A percentile compares a stretch with the other conserved stretches of the same genome.
phyloP scores from a whole-genome alignment of 768 basidiomycete species.

The Lactarius hatsudake region DNA sequence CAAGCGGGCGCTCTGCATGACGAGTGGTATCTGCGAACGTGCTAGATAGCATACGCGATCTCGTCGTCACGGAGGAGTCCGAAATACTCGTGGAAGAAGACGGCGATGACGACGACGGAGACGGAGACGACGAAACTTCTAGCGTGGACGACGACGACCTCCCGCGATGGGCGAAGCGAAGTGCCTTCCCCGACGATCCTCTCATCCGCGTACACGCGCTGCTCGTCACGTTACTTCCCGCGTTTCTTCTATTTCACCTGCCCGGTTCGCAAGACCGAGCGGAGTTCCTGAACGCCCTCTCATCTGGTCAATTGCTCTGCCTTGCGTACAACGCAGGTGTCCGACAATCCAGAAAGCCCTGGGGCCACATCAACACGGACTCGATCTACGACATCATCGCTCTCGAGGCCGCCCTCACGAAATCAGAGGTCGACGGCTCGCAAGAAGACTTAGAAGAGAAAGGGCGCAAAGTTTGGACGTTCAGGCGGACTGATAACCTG shows the following conservation, averaged over 20 bases:
- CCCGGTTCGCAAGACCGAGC: slow-evolving; percentile 33
- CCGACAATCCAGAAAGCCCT: slow-evolving; percentile 75
- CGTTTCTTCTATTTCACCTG: slow-evolving; percentile 42
- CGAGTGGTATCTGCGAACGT: slow-evolving; percentile 62
- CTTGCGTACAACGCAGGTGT: slow-evolving; percentile 78
- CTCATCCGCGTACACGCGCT: slow-evolving; percentile 67
- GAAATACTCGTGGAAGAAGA: slow-evolving; percentile 49
- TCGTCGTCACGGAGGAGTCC: slow-evolving; percentile 54
- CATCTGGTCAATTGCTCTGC: slow-evolving; percentile 81
- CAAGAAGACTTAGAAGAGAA: slow-evolving; percentile 41
- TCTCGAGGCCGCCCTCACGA: slow-evolving; percentile 52
- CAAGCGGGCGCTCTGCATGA: slow-evolving; percentile 33
- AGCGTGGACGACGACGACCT: slow-evolving; percentile 68
- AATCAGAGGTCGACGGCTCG: slow-evolving; percentile 34
- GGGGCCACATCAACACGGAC: slow-evolving; percentile 80
- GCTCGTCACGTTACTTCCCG: slow-evolving; percentile 57
- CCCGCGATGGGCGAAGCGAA: slow-evolving; percentile 73
- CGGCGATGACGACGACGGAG: slow-evolving; percentile 22
- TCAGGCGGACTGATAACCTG: slow-evolving; percentile 82
- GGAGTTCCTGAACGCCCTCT: slow-evolving; percentile 52
- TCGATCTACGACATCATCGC: slow-evolving; percentile 77
- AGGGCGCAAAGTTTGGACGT: slow-evolving; percentile 71
- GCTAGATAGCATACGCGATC: slow-evolving; percentile 49
- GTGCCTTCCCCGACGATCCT: slow-evolving; percentile 51
- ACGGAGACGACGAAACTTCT: not conserved